These are phyloP conservation scores for Alternaria ethzedia DNA, from an alignment of 2,329 filamentous ascomycete species.

Conservation along the genomic window DNA sequence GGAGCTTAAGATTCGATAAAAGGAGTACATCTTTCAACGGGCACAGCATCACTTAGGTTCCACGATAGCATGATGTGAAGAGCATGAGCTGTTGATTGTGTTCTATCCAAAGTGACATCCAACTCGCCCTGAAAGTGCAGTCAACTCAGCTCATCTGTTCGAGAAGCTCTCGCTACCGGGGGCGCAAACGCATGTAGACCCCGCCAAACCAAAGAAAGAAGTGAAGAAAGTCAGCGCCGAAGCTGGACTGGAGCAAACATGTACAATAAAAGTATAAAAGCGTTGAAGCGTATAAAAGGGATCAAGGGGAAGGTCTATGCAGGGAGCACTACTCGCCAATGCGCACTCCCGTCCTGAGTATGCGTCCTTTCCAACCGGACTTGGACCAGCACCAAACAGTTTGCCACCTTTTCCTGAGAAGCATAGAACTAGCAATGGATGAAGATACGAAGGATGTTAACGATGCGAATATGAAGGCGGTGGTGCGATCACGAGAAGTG, in stretches of 20 bases:
- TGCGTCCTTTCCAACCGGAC: not conserved
- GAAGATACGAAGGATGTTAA: not conserved
- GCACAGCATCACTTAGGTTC: not conserved
- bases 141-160: not conserved
- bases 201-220: slow-evolving; percentile 8
- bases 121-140: not conserved
- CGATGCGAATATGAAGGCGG: not conserved
- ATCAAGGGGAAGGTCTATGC: slow-evolving; percentile 15
- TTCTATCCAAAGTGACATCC: not conserved
- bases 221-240: slow-evolving; percentile 14
- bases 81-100: not conserved
- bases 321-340: slow-evolving; percentile 1
- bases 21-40: not conserved
- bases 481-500: not conserved
- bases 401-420: not conserved
- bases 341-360: not conserved
- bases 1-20: not conserved
- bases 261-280: slow-evolving; percentile 27
- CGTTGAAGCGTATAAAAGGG: slow-evolving; percentile 11
- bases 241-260: slow-evolving; percentile 18
- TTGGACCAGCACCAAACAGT: not conserved
- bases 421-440: not conserved
- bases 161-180: not conserved
- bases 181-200: not conserved
- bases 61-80: not conserved